Evolutionary conservation across 306 rosid species (phyloP).

Genomic region (Geum urbanum): DNA sequence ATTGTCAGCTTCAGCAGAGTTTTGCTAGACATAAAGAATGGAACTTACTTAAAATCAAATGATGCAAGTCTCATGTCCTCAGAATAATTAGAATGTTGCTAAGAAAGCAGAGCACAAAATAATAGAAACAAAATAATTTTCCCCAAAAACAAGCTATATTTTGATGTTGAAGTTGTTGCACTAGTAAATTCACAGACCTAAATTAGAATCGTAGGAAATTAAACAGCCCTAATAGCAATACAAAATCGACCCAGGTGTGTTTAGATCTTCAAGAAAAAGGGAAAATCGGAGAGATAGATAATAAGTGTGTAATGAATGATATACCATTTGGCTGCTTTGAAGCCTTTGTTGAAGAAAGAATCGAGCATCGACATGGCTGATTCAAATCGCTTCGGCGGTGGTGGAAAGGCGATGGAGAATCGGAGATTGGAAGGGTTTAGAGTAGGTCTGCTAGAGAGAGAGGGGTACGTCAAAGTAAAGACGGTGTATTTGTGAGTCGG

Average conservation of each 20-base stretch:
- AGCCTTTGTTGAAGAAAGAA: conserved; percentile 87
- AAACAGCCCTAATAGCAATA: background rate
- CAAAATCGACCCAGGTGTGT: conserved; percentile 4
- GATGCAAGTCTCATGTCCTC: background rate
- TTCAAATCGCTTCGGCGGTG: background rate
- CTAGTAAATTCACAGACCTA: background rate
- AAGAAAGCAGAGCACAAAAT: too few relatives aligned
- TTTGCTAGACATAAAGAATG: conserved; percentile 46
- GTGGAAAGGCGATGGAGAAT: too few relatives aligned
- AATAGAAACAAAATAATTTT: too few relatives aligned
- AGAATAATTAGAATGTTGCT: too few relatives aligned
- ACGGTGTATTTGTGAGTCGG: background rate
- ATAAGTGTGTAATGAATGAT: background rate
- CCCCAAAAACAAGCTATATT: too few relatives aligned
- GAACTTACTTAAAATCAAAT: background rate
- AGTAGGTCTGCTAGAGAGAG: too few relatives aligned
- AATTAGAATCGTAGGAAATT: background rate
- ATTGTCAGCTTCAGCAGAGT: conserved; percentile 82
- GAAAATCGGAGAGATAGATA: background rate
- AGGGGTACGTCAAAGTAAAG: background rate
- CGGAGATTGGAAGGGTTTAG: too few relatives aligned
- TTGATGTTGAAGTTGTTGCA: background rate
- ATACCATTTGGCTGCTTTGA: conserved; percentile 83
- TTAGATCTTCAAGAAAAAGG: conserved; percentile 7
- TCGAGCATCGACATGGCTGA: conserved; percentile 72